Evolutionary conservation across 2,329 filamentous ascomycete genomes (phyloP), one percentile per base, ranked within the genome.

Genomic region (Ilyonectria robusta): DNA sequence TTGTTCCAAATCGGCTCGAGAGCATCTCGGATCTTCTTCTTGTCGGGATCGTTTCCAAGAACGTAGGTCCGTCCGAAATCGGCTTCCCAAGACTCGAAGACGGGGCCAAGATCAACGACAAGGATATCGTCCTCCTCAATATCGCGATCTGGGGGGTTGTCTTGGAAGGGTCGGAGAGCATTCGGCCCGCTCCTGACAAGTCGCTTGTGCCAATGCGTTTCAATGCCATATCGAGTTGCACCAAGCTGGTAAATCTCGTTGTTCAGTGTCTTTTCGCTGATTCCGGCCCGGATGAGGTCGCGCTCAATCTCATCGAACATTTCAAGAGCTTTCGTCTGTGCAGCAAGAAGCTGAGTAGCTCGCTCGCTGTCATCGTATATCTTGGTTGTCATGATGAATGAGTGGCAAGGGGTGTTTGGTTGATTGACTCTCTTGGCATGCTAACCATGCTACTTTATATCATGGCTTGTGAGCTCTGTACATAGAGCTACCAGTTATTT

Each of bases 51-150:
- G 55, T 81, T 66, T 4, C 84, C 85, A 0, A 87, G 79, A 3
- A 87, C 84, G 66, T 83, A 87, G 1, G 85, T 87, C 15, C 85
- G 83, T 8, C 85, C 85, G 64, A 87, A 87, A 67, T 87, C 85
- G 6, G 85, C 85, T 71, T 87, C 85, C 83, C 84, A 88, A 1
- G 78, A 79, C 57, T 86, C 85, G 62, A 87, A 86, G 0, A 87
- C 84, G 0, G 85, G 85, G 0, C 85, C 85, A 2, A 87, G 77
- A 67, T 87, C 85, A 37, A 87, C 81, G 62, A 85, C 82, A 2
- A 88, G 75, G 55, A 88, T 87, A 62, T 88, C 85, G 59, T 86
- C 84, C 3, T 75, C 71, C 66, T 83, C 69, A 54, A 88, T 82
- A 35, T 81, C 73, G 4, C 85, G 83, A 67, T 87, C 84, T 0